Percentiles rank a stretch among this genome's conserved stretches.
These are phyloP conservation scores for Parachlorella kessleri DNA, from an alignment of 139 green algal species.

Conservation along the genomic window DNA sequence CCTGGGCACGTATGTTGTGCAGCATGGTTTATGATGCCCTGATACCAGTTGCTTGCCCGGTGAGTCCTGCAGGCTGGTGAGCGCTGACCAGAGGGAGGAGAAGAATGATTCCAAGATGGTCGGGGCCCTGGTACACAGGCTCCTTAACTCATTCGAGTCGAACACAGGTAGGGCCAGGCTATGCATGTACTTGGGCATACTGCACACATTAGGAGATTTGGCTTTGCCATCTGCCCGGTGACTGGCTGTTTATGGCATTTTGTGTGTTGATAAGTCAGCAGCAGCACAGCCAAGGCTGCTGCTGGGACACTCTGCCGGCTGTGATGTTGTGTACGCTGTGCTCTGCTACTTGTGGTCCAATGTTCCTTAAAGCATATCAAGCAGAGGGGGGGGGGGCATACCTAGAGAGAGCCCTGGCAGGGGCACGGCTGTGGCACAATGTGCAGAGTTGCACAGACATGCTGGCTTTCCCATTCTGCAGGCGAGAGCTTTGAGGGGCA, in stretches of 20 bases:
- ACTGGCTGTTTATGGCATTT: not conserved
- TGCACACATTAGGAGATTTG: not conserved
- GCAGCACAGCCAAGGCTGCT: too few species aligned
- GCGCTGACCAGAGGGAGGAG: not conserved
- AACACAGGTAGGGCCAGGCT: not conserved
- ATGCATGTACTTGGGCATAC: not conserved
- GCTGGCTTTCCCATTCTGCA: not conserved
- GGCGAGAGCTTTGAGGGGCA: slow-evolving; percentile 3
- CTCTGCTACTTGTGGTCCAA: too few species aligned
- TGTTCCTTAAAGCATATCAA: too few species aligned
- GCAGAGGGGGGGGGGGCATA: too few species aligned
- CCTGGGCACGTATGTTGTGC: too few species aligned
- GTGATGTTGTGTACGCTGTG: too few species aligned
- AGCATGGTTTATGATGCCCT: too few species aligned
- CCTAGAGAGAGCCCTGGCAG: too few species aligned
- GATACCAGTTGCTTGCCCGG: too few species aligned
- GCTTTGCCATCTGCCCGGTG: not conserved
- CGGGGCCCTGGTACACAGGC: not conserved
- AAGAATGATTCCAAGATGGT: slow-evolving; percentile 15
- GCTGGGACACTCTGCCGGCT: too few species aligned
- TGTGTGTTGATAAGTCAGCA: not conserved
- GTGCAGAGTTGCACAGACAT: too few species aligned
- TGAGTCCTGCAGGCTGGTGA: slow-evolving; percentile 2
- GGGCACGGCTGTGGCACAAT: too few species aligned
- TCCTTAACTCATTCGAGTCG: slow-evolving; percentile 1